phyloP scores from a whole-genome alignment of 805 yeast genomes.

The Torulaspora maleeae region DNA sequence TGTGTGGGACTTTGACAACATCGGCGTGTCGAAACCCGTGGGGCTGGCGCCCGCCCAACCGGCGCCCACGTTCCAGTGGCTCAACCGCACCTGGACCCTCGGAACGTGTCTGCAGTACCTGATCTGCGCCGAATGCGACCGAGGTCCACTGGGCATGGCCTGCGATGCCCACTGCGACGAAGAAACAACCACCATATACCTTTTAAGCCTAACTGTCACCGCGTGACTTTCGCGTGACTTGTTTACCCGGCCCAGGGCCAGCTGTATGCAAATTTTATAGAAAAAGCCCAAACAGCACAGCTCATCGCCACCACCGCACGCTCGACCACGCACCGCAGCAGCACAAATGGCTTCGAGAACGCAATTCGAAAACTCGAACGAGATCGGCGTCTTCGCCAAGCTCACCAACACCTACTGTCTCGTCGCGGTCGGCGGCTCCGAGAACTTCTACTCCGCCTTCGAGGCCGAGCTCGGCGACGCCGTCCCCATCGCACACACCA shows the following conservation, averaged over 20 bases:
- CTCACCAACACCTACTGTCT: constrained; percentile 93
- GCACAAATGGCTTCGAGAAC: constrained; percentile 60
- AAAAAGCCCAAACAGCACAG: background rate
- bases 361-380: constrained; percentile 80
- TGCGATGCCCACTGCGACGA: constrained; percentile 40
- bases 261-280: background rate
- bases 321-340: background rate
- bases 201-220: constrained; percentile 32
- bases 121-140: constrained; percentile 72
- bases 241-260: constrained; percentile 10
- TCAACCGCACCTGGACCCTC: constrained; percentile 21
- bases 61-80: constrained; percentile 18
- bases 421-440: constrained; percentile 96
- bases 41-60: constrained; percentile 20
- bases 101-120: constrained; percentile 48
- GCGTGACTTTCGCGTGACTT: background rate
- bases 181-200: constrained; percentile 33
- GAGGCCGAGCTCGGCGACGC: constrained; percentile 97
- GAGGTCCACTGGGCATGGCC: constrained; percentile 65
- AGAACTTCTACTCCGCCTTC: constrained; percentile 83
- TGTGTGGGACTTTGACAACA: constrained; percentile 76
- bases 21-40: constrained; percentile 58
- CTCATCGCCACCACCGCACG: background rate
- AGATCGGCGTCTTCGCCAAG: constrained; percentile 91
- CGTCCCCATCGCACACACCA: constrained; percentile 92